These are phyloP conservation scores for Flaveria sonorensis DNA, from an alignment of 129 eudicot genomes.

Conservation along the genomic window DNA sequence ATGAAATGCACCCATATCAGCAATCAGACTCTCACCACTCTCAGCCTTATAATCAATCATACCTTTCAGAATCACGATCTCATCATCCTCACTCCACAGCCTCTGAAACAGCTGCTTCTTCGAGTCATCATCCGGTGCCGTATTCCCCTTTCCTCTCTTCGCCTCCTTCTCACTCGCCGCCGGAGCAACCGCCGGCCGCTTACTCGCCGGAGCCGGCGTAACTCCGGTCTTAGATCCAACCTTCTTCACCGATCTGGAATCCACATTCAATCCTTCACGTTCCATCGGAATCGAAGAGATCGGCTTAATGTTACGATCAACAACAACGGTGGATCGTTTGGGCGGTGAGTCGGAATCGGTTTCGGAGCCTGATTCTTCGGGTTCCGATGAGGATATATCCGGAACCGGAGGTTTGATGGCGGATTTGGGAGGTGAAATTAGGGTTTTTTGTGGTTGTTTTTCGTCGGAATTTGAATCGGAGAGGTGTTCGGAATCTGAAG, in stretches of 20 bases:
- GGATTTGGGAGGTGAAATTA: constrained; percentile 18
- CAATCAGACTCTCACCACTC: constrained; percentile 38
- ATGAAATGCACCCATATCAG: constrained; percentile 51
- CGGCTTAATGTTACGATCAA: constrained; percentile 25
- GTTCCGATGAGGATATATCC: constrained; percentile 23
- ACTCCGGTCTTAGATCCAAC: constrained; percentile 19
- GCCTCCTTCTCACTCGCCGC: constrained; percentile 14
- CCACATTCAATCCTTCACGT: constrained; percentile 2
- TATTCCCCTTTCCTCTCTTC: constrained; percentile 27
- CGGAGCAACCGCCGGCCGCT: constrained; percentile 15
- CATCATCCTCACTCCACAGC: constrained; percentile 54
- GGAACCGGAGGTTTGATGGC: constrained; percentile 17
- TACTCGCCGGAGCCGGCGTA: constrained; percentile 24
- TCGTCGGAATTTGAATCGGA: constrained; percentile 29
- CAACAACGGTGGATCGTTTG: neutral
- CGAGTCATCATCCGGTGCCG: constrained; percentile 24
- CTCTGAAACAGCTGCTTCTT: constrained; percentile 49
- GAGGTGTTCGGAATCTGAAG: constrained; percentile 26
- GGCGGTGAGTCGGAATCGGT: constrained; percentile 35
- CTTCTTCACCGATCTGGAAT: neutral
- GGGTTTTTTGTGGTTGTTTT: constrained; percentile 18
- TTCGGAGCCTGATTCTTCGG: constrained; percentile 35
- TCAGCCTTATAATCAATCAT: constrained; percentile 44
- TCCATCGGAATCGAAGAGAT: constrained; percentile 26
- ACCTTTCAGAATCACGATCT: constrained; percentile 47